A percentile compares a stretch with the other conserved stretches of the same genome.
Evolutionary conservation across 768 basidiomycete genomes (phyloP).

Genomic region (Plicaturopsis crispa): DNA sequence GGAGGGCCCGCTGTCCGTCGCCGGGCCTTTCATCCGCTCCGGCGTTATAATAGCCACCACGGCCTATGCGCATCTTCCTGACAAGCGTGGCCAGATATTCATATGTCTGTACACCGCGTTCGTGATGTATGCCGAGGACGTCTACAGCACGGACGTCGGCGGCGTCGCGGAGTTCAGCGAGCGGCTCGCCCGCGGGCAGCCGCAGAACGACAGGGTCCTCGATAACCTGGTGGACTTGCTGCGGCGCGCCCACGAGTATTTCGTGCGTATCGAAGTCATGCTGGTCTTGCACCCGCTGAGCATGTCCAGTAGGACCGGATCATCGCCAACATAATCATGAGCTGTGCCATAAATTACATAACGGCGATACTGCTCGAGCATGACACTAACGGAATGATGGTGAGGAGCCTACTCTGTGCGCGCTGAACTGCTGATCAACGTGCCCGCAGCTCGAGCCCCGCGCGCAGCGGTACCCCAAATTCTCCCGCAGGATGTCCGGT

Average conservation of each 20-base stretch:
- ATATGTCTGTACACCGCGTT: constrained; percentile 34
- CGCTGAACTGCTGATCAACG: no score
- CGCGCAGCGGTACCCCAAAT: constrained; percentile 20
- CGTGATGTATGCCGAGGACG: constrained; percentile 29
- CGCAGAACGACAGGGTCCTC: constrained; percentile 22
- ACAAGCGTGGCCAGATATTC: constrained; percentile 21
- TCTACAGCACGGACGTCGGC: constrained; percentile 14
- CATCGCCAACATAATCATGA: constrained; percentile 26
- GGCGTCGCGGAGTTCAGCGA: constrained; percentile 26
- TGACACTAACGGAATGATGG: constrained; percentile 21
- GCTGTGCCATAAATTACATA: constrained; percentile 27
- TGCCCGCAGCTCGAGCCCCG: constrained; percentile 10
- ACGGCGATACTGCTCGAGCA: constrained; percentile 24
- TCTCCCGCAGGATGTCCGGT: constrained; percentile 21
- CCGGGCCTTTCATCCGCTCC: constrained; percentile 21
- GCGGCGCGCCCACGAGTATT: constrained; percentile 19
- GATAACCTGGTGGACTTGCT: constrained; percentile 27
- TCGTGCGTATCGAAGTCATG: no score
- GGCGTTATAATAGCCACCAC: constrained; percentile 22
- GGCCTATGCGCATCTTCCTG: constrained; percentile 21
- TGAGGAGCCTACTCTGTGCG: constrained; percentile 1
- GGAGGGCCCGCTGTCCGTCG: constrained; percentile 13
- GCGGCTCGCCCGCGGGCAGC: constrained; percentile 17
- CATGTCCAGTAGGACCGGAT: no score
- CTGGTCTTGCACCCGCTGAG: no score